Conservation (phyloP, 2,329 filamentous ascomycete species). For the Dactylellina drechsleri region DNA sequence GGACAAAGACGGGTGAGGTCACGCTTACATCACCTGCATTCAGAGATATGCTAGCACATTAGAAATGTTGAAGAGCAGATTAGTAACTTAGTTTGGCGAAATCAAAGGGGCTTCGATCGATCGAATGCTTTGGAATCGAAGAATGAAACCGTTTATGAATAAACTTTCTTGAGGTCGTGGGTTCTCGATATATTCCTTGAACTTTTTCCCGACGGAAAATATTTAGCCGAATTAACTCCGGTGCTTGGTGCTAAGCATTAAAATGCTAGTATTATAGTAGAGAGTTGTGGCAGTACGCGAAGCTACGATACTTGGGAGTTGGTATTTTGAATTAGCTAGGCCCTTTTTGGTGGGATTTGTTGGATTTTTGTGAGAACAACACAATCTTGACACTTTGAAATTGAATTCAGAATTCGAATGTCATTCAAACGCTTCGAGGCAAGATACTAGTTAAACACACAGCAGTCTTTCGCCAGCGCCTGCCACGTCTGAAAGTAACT, state of each 20-base stretch:
- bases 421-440: no score
- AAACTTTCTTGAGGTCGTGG: no score
- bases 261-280: not conserved
- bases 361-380: slow-evolving; percentile 43
- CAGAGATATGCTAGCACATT: slow-evolving; percentile 48
- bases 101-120: not conserved
- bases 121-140: not conserved
- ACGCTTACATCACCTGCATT: slow-evolving; percentile 52
- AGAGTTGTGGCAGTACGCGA: slow-evolving; percentile 6
- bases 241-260: not conserved
- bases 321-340: slow-evolving; percentile 16
- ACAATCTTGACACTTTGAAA: not conserved
- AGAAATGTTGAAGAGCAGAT: slow-evolving; percentile 10
- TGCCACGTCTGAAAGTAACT: no score
- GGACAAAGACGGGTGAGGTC: slow-evolving; percentile 24
- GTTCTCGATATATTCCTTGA: slow-evolving; percentile 3
- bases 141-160: not conserved
- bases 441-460: no score
- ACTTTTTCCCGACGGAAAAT: slow-evolving; percentile 36
- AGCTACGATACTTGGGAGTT: slow-evolving; percentile 21
- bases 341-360: slow-evolving; percentile 13
- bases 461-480: no score
- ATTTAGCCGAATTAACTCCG: slow-evolving; percentile 14
- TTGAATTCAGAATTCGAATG: no score
- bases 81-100: slow-evolving; percentile 12